Base-by-base conservation (phyloP, 2,329 filamentous ascomycete genomes). In the Orbilia ellipsospora region DNA sequence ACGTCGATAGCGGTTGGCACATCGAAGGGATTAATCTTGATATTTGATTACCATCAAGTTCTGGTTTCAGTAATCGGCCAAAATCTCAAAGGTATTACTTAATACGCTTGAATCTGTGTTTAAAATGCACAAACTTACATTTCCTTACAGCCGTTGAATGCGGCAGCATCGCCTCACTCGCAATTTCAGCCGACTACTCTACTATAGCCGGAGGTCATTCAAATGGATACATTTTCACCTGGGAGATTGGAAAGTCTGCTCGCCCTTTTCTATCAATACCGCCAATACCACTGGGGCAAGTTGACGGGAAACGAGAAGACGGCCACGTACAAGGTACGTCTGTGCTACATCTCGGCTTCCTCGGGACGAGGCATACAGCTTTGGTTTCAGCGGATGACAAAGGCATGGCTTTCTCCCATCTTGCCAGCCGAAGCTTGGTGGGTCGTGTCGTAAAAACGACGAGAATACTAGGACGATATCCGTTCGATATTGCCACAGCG, bases 31-130 rank as follows among this genome's bases (percentile, higher is more conserved):
- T 90, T 97, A 82, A 91, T 98, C 69, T 85, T 99, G 81, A 89
- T 98, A 73, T 99, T 99, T 84, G 96, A 99, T 84, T 98, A 97
- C 82, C 93, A 96, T 82, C 95, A 99, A 83, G 95, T 92, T 79
- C 84, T 98, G 69, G 97, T 96, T 83, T 90, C 92, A 79, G 96
- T 98, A 70, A 93, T 99, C 77, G 95, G 95, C 1, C 91, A 92
- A 36, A 94, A 94, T 40, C 97, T 94, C 0, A 97, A 95, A 86
- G 91, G 92, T 92, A 83, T 16, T 13, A 40, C 1, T 10, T 4
- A 36, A 16, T 26, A 23, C 42, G 16, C 54, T 73, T 77, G 60
- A 77, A 55, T 13, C 54, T 44, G 36, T 4, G 18, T 23, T 18
- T 36, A 7, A 36, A 42, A 44, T 1, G 18, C 50, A 12, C 36